A percentile compares a stretch with the other conserved stretches of the same genome.
phyloP scores from a whole-genome alignment of 148 eudicot genomes.

The Rhododendron henanense region DNA sequence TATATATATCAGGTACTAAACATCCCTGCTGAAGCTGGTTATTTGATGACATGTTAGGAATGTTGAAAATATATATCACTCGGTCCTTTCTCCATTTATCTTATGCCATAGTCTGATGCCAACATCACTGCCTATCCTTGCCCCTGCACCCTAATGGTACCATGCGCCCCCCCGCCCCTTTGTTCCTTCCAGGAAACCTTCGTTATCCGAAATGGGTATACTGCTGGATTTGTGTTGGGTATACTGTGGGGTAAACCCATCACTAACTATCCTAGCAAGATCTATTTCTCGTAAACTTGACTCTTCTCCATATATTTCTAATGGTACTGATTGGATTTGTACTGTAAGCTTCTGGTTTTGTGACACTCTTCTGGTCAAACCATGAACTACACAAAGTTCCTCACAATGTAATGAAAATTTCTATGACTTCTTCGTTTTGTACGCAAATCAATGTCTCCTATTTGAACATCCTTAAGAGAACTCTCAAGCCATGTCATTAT shows the following conservation, averaged over 20 bases:
- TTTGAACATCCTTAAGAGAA: background rate
- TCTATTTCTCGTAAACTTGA: background rate
- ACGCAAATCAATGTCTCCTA: background rate
- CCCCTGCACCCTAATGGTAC: no score
- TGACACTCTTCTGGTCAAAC: background rate
- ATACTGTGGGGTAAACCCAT: background rate
- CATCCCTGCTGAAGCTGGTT: background rate
- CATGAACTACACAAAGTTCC: background rate
- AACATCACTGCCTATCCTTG: background rate
- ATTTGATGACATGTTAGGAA: background rate
- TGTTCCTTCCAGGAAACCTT: no score
- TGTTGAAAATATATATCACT: background rate
- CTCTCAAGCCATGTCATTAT: background rate
- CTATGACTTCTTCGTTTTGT: background rate
- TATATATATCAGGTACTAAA: conserved; percentile 69
- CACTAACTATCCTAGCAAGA: background rate
- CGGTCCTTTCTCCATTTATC: background rate
- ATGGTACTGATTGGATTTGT: background rate
- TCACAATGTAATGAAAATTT: background rate
- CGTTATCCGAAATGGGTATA: no score
- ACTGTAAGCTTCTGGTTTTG: background rate
- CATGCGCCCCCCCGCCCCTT: no score
- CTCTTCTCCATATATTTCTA: background rate
- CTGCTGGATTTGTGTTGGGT: background rate
- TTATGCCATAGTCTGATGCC: background rate